A percentile compares a stretch with the other conserved stretches of the same genome.
Conservation (phyloP, 768 basidiomycete genomes). For the Tricholoma terreum region DNA sequence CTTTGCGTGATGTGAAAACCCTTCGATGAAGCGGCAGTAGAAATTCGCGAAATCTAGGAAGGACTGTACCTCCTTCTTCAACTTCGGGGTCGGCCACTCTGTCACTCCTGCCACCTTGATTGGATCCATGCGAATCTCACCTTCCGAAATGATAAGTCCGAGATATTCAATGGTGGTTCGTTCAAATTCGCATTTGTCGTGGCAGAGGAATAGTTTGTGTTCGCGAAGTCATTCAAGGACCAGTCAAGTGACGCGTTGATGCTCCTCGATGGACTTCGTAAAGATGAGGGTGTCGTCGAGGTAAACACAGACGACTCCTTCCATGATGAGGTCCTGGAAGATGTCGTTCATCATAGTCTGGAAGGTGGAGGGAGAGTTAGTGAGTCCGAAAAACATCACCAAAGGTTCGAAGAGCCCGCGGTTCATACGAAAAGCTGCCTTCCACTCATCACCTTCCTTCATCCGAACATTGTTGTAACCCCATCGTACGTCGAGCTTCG, state of each 20-base stretch:
- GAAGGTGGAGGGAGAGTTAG: conserved; percentile 35
- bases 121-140: not conserved
- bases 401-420: conserved; percentile 31
- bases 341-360: conserved; percentile 23
- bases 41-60: conserved; percentile 48
- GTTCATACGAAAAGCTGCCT: conserved; percentile 34
- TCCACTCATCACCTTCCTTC: conserved; percentile 38
- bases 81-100: conserved; percentile 17
- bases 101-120: not conserved
- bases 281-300: conserved; percentile 43
- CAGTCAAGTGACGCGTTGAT: conserved; percentile 2
- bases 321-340: conserved; percentile 21
- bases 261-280: conserved; percentile 18
- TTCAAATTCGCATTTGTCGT: conserved; percentile 36
- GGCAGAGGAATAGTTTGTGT: conserved; percentile 32
- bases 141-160: conserved; percentile 15
- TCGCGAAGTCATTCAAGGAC: conserved; percentile 26
- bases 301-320: conserved; percentile 33
- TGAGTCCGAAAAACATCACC: conserved; percentile 36
- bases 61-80: conserved; percentile 30
- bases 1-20: conserved; percentile 31
- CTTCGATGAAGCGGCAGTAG: conserved; percentile 38
- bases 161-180: conserved; percentile 25
- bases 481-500: conserved; percentile 36
- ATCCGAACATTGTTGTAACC: conserved; percentile 36